Evolutionary conservation across 768 basidiomycete species (phyloP).

Genomic region (Suillus clintonianus): DNA sequence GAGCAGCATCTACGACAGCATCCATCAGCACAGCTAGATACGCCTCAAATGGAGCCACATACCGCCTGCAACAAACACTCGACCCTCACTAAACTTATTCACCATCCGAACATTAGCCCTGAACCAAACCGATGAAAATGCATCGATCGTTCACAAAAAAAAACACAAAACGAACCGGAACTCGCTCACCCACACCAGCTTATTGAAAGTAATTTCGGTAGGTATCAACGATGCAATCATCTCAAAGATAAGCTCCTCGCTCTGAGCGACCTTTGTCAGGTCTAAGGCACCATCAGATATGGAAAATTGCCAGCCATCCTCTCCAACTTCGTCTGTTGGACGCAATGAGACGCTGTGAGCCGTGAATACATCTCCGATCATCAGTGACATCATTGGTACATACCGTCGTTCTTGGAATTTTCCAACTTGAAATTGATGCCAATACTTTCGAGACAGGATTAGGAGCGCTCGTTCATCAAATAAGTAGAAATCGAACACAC

Average conservation of each 20-base stretch:
- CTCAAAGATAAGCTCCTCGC: constrained; percentile 29
- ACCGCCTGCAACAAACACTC: no score
- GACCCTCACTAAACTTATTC: no score
- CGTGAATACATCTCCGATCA: no score
- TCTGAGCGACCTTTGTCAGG: constrained; percentile 14
- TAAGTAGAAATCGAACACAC: constrained; percentile 20
- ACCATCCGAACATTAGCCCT: no score
- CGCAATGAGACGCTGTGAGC: constrained; percentile 10
- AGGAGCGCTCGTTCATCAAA: background rate
- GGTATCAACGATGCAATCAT: constrained; percentile 18
- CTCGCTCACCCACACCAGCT: constrained; percentile 26
- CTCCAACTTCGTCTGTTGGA: constrained; percentile 19
- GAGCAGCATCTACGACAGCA: no score
- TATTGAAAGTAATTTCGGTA: constrained; percentile 24
- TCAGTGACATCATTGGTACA: no score
- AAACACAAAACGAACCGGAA: constrained; percentile 25
- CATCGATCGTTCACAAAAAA: background rate
- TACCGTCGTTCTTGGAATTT: constrained; percentile 3
- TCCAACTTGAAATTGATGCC: constrained; percentile 41
- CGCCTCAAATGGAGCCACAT: no score
- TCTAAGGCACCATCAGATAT: constrained; percentile 10
- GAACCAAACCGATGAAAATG: no score
- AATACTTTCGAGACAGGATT: background rate
- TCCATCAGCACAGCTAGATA: no score
- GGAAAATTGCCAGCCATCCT: constrained; percentile 23